Percentiles rank a stretch among this genome's conserved stretches.
phyloP scores from a whole-genome alignment of 148 eudicot species.

The Persicaria maculosa region DNA sequence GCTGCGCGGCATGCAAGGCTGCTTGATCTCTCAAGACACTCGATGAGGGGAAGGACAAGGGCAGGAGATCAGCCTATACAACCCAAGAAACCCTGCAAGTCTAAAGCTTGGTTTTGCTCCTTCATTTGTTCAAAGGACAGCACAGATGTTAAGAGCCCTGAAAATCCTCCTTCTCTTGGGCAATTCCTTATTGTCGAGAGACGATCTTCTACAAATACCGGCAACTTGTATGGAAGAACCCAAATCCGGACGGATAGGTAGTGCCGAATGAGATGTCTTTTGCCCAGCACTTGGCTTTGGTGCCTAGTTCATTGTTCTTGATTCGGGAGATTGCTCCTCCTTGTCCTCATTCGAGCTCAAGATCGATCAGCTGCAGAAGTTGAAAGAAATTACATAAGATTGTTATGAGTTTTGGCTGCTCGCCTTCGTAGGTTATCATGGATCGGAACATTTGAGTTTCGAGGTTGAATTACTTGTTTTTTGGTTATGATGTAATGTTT shows the following conservation, averaged over 20 bases:
- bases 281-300: constrained; percentile 13
- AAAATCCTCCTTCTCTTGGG: constrained; percentile 13
- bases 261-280: constrained; percentile 25
- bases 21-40: constrained; percentile 31
- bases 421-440: too few species aligned
- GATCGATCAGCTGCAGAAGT: constrained; percentile 12
- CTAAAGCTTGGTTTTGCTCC: constrained; percentile 16
- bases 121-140: constrained; percentile 16
- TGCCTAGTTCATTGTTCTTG: constrained; percentile 25
- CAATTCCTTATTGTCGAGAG: constrained; percentile 18
- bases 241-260: constrained; percentile 12
- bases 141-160: constrained; percentile 14
- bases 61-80: constrained; percentile 6
- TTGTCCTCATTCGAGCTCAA: neutral
- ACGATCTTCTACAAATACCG: neutral
- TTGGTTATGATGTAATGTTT: too few species aligned
- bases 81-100: constrained; percentile 11
- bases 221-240: constrained; percentile 17
- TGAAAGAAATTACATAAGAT: neutral
- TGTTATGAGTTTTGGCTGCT: neutral
- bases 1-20: constrained; percentile 39
- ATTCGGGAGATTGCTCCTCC: constrained; percentile 28
- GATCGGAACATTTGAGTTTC: too few species aligned
- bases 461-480: too few species aligned
- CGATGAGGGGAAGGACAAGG: constrained; percentile 6